Evolutionary conservation across 768 basidiomycete genomes (phyloP).

Genomic region (Lactarius indigo): DNA sequence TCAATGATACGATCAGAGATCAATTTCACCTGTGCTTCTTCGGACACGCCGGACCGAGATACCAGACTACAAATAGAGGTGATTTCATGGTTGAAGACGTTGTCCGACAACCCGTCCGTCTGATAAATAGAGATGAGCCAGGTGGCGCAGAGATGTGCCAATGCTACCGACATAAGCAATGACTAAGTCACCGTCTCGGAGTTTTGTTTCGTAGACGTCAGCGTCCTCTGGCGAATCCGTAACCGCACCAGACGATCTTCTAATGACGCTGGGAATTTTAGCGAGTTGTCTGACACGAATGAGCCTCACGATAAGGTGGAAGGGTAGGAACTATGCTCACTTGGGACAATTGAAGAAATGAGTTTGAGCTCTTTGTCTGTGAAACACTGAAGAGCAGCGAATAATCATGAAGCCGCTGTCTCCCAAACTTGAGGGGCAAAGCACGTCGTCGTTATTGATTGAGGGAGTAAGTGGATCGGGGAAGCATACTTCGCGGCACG

Average conservation of each 20-base stretch:
- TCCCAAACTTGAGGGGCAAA: constrained; percentile 50
- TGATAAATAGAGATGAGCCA: constrained; percentile 27
- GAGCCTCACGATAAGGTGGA: background rate
- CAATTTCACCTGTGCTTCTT: constrained; percentile 58
- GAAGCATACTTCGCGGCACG: constrained; percentile 70
- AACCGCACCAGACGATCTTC: constrained; percentile 27
- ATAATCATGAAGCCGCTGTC: constrained; percentile 76
- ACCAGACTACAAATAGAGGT: constrained; percentile 65
- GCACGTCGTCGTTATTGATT: constrained; percentile 11
- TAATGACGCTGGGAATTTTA: constrained; percentile 33
- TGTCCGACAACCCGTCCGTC: constrained; percentile 57
- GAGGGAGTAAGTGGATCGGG: background rate
- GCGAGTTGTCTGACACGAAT: constrained; percentile 34
- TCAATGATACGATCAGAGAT: constrained; percentile 73
- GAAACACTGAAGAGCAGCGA: constrained; percentile 59
- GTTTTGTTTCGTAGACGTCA: constrained; percentile 42
- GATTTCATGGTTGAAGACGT: constrained; percentile 65
- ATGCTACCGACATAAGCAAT: constrained; percentile 43
- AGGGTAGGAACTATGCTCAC: constrained; percentile 35
- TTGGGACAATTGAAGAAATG: constrained; percentile 47
- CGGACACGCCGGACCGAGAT: constrained; percentile 38
- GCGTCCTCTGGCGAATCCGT: constrained; percentile 43
- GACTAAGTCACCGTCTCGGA: constrained; percentile 52
- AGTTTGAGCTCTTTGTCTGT: constrained; percentile 42
- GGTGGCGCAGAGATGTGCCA: background rate